A percentile compares a stretch with the other conserved stretches of the same genome.
Conservation (phyloP, 768 basidiomycete genomes). For the Naematelia encephala region DNA sequence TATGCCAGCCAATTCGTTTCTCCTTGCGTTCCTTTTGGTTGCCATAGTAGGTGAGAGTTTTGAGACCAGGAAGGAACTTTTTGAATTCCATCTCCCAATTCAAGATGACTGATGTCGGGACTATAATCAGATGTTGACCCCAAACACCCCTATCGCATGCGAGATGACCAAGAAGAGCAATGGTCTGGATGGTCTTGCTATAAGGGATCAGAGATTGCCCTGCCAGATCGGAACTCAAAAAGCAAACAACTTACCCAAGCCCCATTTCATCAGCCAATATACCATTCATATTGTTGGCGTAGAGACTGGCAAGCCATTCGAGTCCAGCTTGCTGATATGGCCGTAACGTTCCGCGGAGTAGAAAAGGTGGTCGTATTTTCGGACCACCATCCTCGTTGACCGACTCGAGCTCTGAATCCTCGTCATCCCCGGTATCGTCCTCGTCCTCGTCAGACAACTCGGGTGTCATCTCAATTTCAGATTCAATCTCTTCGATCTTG, state of each 20-base stretch:
- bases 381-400: conserved; percentile 12
- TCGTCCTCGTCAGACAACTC: conserved; percentile 10
- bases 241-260: conserved; percentile 63
- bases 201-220: conserved; percentile 13
- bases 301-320: conserved; percentile 55
- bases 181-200: conserved; percentile 53
- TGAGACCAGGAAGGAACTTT: conserved; percentile 53
- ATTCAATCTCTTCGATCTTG: conserved; percentile 31
- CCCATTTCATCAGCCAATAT: conserved; percentile 86
- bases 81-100: conserved; percentile 56
- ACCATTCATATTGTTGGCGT: conserved; percentile 53
- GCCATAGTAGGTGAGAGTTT: conserved; percentile 54
- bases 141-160: conserved; percentile 52
- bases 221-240: not conserved
- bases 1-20: conserved; percentile 83
- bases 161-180: conserved; percentile 51
- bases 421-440: conserved; percentile 22
- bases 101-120: conserved; percentile 52
- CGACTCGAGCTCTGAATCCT: conserved; percentile 10
- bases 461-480: conserved; percentile 11
- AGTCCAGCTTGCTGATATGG: conserved; percentile 55
- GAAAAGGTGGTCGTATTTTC: conserved; percentile 50
- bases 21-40: conserved; percentile 81
- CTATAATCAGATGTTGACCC: conserved; percentile 53
- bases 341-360: conserved; percentile 53